phyloP scores from a whole-genome alignment of 345 rosid species.

The Eucalyptus urophylla region DNA sequence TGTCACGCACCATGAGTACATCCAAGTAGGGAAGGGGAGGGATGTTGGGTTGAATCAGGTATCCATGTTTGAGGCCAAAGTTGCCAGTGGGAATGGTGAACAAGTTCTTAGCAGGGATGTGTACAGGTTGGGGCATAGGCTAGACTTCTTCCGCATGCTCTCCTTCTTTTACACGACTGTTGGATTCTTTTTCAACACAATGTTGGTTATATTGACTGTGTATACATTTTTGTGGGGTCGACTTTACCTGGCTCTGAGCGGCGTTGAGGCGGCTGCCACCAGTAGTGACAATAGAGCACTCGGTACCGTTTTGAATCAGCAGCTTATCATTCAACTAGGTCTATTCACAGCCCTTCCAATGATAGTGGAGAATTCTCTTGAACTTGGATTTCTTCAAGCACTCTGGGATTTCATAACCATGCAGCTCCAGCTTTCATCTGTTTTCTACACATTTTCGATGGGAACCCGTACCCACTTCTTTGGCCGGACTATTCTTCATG shows the following conservation, averaged over 20 bases:
- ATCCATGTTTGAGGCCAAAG: constrained; percentile 98
- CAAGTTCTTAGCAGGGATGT: constrained; percentile 97
- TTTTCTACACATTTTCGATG: constrained; percentile 94
- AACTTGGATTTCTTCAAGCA: constrained; percentile 90
- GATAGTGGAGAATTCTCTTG: constrained; percentile 92
- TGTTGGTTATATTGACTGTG: constrained; percentile 84
- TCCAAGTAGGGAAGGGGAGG: constrained; percentile 98
- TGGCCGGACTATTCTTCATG: constrained; percentile 94
- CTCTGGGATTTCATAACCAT: constrained; percentile 93
- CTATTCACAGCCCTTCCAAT: constrained; percentile 94
- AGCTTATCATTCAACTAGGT: constrained; percentile 87
- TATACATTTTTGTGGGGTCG: constrained; percentile 96
- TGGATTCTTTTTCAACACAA: constrained; percentile 92
- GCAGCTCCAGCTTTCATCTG: constrained; percentile 92
- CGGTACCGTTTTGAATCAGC: constrained; percentile 81
- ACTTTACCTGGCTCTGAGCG: constrained; percentile 85
- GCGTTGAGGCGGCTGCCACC: constrained; percentile 57
- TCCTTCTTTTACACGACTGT: constrained; percentile 93
- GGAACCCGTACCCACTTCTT: constrained; percentile 95
- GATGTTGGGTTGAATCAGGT: constrained; percentile 97
- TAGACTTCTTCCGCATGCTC: constrained; percentile 94
- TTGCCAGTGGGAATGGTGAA: constrained; percentile 99
- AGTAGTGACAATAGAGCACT: constrained; percentile 67
- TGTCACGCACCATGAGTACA: constrained; percentile 94
- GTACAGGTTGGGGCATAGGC: constrained; percentile 90